phyloP scores from a whole-genome alignment of 768 basidiomycete species.

The Suillus ampliporus region DNA sequence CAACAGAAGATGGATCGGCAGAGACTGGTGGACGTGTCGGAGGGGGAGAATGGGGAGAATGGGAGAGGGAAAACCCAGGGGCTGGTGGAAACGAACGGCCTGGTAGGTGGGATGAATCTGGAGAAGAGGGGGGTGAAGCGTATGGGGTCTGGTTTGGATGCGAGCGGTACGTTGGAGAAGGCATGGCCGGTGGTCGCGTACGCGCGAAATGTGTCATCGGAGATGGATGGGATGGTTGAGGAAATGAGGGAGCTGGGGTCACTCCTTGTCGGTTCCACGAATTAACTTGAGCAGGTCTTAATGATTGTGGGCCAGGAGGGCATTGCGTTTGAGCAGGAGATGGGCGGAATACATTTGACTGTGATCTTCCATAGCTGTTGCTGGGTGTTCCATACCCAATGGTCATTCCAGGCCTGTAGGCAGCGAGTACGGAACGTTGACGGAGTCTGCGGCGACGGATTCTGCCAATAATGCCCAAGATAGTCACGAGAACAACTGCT shows the following conservation, averaged over 20 bases:
- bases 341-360: neutral
- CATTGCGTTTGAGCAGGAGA: neutral
- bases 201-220: conserved; percentile 3
- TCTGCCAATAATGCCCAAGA: neutral
- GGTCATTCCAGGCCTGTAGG: neutral
- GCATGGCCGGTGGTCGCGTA: neutral
- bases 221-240: conserved; percentile 8
- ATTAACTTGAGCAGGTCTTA: conserved; percentile 2
- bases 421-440: neutral
- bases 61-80: neutral
- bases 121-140: neutral
- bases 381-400: neutral
- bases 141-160: neutral
- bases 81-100: neutral
- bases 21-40: neutral
- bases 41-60: conserved; percentile 6
- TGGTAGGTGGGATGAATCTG: neutral
- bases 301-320: neutral
- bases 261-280: neutral
- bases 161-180: conserved; percentile 1
- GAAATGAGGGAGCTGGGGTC: neutral
- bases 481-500: neutral
- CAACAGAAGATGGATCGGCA: too few relatives aligned
- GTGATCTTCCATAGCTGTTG: neutral
- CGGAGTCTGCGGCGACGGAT: neutral